phyloP scores from a whole-genome alignment of 768 basidiomycete species.

The Coprinopsis marcescibilis region DNA sequence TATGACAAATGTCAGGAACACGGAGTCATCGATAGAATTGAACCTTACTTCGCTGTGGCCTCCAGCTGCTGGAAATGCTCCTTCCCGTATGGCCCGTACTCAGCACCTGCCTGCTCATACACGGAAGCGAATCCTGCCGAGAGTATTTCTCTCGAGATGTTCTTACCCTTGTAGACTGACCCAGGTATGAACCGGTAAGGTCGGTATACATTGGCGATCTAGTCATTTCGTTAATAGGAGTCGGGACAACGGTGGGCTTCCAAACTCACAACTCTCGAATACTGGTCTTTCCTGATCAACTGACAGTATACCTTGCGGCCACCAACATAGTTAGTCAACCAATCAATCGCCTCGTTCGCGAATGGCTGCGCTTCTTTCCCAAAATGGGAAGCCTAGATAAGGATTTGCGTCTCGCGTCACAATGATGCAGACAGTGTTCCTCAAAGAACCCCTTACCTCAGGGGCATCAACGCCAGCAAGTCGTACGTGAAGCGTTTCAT shows the following conservation, averaged over 20 bases:
- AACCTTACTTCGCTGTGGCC: neutral
- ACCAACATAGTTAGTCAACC: constrained; percentile 55
- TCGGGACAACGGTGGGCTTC: neutral
- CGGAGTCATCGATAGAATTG: neutral
- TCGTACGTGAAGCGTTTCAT: constrained; percentile 80
- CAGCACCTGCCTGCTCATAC: constrained; percentile 75
- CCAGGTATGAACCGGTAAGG: constrained; percentile 50
- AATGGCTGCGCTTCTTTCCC: constrained; percentile 76
- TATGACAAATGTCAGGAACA: neutral
- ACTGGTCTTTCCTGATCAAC: constrained; percentile 74
- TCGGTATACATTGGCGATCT: constrained; percentile 66
- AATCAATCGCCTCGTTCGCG: constrained; percentile 64
- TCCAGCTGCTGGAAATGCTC: constrained; percentile 44
- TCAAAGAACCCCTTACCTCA: constrained; percentile 46
- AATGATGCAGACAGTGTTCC: constrained; percentile 1
- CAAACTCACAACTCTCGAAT: constrained; percentile 70
- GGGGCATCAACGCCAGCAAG: constrained; percentile 92
- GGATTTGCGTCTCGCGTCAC: constrained; percentile 43
- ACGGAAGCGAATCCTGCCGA: constrained; percentile 69
- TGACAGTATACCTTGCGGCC: constrained; percentile 67
- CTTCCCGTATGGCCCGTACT: constrained; percentile 67
- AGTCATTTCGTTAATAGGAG: neutral
- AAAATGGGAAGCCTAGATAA: constrained; percentile 81
- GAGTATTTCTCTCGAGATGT: constrained; percentile 69
- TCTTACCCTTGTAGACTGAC: constrained; percentile 39